A percentile compares a stretch with the other conserved stretches of the same genome.
Evolutionary conservation across 2,329 filamentous ascomycete genomes (phyloP).

Genomic region (Ophiobolus disseminans): DNA sequence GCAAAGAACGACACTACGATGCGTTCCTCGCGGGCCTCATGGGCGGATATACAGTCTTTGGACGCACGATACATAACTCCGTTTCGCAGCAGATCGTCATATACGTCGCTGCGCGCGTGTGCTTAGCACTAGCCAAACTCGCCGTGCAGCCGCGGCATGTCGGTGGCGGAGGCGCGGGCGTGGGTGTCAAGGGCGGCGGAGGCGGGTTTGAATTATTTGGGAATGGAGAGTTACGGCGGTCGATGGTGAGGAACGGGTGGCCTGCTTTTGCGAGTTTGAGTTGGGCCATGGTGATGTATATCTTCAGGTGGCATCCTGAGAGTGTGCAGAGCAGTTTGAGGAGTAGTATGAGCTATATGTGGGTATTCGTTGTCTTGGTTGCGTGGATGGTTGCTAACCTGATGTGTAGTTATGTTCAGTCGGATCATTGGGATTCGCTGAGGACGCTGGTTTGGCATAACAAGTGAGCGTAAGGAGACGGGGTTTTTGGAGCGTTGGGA

Average conservation of each 20-base stretch:
- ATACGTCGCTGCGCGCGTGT: slow-evolving; percentile 93
- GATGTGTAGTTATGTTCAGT: slow-evolving; percentile 70
- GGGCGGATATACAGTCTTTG: slow-evolving; percentile 94
- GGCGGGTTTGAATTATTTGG: slow-evolving; percentile 51
- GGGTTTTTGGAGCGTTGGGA: no score
- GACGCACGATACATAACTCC: slow-evolving; percentile 75
- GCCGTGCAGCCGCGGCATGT: slow-evolving; percentile 69
- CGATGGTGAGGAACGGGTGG: slow-evolving; percentile 73
- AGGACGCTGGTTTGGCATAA: slow-evolving; percentile 89
- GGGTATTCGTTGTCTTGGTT: slow-evolving; percentile 52
- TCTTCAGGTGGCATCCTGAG: slow-evolving; percentile 91
- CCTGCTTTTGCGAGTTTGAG: slow-evolving; percentile 88
- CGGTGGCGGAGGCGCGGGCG: slow-evolving; percentile 32
- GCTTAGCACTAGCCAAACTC: slow-evolving; percentile 82
- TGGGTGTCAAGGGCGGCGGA: slow-evolving; percentile 15
- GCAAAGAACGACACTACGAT: slow-evolving; percentile 75
- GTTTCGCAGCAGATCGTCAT: slow-evolving; percentile 98
- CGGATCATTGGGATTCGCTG: slow-evolving; percentile 86
- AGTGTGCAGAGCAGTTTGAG: slow-evolving; percentile 89
- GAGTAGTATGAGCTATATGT: slow-evolving; percentile 98
- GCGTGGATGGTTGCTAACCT: slow-evolving; percentile 18
- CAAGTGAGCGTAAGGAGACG: slow-evolving; percentile 53
- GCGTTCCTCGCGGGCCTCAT: slow-evolving; percentile 84
- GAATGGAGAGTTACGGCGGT: slow-evolving; percentile 46
- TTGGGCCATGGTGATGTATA: slow-evolving; percentile 94